Evolutionary conservation across 331 rosid genomes (phyloP).

Genomic region (Pyrus hybrid): DNA sequence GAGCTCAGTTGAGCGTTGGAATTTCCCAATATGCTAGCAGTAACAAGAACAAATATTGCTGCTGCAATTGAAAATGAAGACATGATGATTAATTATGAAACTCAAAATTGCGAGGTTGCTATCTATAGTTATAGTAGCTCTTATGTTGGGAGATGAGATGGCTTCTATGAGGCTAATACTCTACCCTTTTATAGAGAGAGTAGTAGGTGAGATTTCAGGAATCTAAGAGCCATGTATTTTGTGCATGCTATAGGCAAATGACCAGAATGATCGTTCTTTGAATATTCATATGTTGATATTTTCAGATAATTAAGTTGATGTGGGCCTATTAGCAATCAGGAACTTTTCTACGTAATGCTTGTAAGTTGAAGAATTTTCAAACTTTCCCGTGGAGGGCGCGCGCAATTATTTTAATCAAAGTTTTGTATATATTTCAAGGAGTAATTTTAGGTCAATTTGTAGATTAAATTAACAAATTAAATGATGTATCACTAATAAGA

Average conservation of each 20-base stretch:
- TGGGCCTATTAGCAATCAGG: neutral
- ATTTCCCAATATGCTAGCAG: conserved; percentile 1
- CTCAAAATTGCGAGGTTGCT: neutral
- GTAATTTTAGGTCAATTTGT: too few species aligned
- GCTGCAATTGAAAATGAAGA: neutral
- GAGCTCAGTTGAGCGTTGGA: conserved; percentile 24
- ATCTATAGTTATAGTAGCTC: neutral
- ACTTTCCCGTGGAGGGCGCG: neutral
- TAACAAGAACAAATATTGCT: neutral
- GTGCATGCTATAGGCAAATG: neutral
- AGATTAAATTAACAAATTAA: too few species aligned
- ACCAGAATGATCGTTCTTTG: neutral
- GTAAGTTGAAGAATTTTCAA: neutral
- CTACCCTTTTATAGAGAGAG: neutral
- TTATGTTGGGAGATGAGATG: neutral
- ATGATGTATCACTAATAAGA: too few species aligned
- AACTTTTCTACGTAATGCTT: neutral
- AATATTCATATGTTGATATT: neutral
- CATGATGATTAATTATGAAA: neutral
- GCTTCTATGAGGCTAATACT: neutral
- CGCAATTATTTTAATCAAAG: neutral
- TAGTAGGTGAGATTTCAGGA: neutral
- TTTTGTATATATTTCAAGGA: neutral
- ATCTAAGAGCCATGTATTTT: neutral
- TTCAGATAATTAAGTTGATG: neutral